These are phyloP conservation scores for Teratosphaeria zuluensis DNA, from an alignment of 2,329 filamentous ascomycete genomes.

Conservation along the genomic window DNA sequence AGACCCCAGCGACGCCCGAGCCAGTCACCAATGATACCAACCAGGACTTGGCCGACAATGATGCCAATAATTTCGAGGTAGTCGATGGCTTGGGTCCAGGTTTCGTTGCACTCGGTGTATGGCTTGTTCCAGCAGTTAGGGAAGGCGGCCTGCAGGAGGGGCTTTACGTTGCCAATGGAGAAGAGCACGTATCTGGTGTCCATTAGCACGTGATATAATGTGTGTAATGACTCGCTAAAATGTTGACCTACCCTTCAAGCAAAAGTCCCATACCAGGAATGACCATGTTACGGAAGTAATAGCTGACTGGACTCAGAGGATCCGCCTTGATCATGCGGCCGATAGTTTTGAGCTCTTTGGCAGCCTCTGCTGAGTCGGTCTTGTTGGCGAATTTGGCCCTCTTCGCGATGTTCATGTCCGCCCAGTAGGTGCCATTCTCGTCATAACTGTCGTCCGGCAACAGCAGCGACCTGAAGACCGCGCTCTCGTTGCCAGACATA, in stretches of 20 bases:
- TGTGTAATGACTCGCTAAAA: neutral
- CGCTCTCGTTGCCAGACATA: slow-evolving; percentile 50
- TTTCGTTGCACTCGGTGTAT: slow-evolving; percentile 56
- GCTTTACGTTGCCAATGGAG: slow-evolving; percentile 86
- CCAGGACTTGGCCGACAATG: slow-evolving; percentile 82
- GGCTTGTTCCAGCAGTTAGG: slow-evolving; percentile 58
- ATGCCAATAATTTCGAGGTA: slow-evolving; percentile 93
- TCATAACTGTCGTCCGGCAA: slow-evolving; percentile 85
- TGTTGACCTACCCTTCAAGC: slow-evolving; percentile 60
- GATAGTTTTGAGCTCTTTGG: slow-evolving; percentile 55
- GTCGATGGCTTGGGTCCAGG: slow-evolving; percentile 75
- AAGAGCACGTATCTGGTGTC: slow-evolving; percentile 72
- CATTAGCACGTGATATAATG: slow-evolving; percentile 1
- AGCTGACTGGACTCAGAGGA: slow-evolving; percentile 70
- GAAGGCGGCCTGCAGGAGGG: slow-evolving; percentile 69
- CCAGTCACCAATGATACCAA: slow-evolving; percentile 73
- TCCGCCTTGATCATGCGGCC: slow-evolving; percentile 78
- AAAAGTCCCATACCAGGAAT: slow-evolving; percentile 86
- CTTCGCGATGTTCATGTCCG: slow-evolving; percentile 64
- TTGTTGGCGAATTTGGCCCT: slow-evolving; percentile 65
- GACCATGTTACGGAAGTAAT: slow-evolving; percentile 84
- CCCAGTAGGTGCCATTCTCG: slow-evolving; percentile 80
- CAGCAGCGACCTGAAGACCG: slow-evolving; percentile 67
- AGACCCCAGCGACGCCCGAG: slow-evolving; percentile 88
- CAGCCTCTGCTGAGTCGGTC: slow-evolving; percentile 62